Conservation (phyloP, 2,329 filamentous ascomycete genomes). For the Elsinoe perseae region DNA sequence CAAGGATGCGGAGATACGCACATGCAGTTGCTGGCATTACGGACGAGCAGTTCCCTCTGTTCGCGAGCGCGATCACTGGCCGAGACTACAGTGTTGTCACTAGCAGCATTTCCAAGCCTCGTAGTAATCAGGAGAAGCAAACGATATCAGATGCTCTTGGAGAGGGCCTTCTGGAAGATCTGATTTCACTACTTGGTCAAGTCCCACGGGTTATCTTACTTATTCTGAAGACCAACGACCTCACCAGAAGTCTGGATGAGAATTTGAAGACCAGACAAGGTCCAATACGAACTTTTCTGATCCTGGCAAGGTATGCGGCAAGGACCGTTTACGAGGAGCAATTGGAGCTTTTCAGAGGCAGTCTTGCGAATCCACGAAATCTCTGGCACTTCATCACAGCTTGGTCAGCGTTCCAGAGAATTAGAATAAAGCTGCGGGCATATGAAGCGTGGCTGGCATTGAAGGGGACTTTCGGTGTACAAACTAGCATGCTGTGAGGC, state of each 20-base stretch:
- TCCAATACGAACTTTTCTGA: slow-evolving; percentile 55
- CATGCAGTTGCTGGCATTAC: slow-evolving; percentile 81
- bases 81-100: slow-evolving; percentile 74
- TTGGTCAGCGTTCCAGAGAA: slow-evolving; percentile 46
- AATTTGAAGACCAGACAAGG: slow-evolving; percentile 66
- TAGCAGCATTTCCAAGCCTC: slow-evolving; percentile 49
- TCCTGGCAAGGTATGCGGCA: slow-evolving; percentile 56
- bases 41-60: slow-evolving; percentile 87
- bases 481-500: slow-evolving; percentile 1
- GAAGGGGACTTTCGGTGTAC: slow-evolving; percentile 43
- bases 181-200: slow-evolving; percentile 79
- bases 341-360: slow-evolving; percentile 45
- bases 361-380: slow-evolving; percentile 46
- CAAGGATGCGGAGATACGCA: slow-evolving; percentile 78
- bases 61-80: slow-evolving; percentile 92
- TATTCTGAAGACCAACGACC: slow-evolving; percentile 95
- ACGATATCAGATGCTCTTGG: slow-evolving; percentile 76
- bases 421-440: slow-evolving; percentile 51
- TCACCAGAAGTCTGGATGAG: slow-evolving; percentile 90
- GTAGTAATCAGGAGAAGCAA: slow-evolving; percentile 72
- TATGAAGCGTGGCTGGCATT: slow-evolving; percentile 51
- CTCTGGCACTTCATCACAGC: slow-evolving; percentile 45
- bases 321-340: slow-evolving; percentile 55
- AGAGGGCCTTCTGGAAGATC: slow-evolving; percentile 78
- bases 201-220: slow-evolving; percentile 88